Base-by-base conservation (phyloP, 768 basidiomycete genomes). In the Psilocybe subaeruginosa region DNA sequence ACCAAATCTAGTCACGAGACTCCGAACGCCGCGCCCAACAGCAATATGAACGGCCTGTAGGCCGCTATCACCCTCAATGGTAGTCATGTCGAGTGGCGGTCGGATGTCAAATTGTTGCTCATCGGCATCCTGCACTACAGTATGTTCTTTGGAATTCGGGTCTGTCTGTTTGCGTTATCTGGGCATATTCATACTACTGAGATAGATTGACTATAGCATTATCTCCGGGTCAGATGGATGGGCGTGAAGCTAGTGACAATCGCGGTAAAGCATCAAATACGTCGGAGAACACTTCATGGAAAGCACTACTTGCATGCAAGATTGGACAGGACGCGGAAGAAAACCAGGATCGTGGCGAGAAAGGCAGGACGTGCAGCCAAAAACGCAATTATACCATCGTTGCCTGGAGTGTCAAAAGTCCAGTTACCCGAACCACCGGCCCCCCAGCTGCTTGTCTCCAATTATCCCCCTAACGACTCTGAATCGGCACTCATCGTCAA, bases 361-460 rank as follows among this genome's bases (percentile, higher is more conserved):
- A 66, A 57, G 45, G 39, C 47, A 11, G 23, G 16, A 23, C 48
- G 47, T 35, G 48, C 58, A 4, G 52, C 60, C n/a, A 58, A 54
- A 30, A 61, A 54, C 46, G 59, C 43, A 16, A 45, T 65, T 30
- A 54, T 66, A 33, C 60, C 62, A 9, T 63, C 66, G 16, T 39
- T 66, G 12, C 65, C 66, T 37, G 66, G 63, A n/a, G 63, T 66
- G 4, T 67, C 66, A 11, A 68, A 64, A 58, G 53, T 68, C 12
- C 60, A 61, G 49, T 62, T 66, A 29, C 65, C 66, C 5, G 45
- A 51, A 12, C 31, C 69, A 27, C 71, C 69, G n/a, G 64, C 60
- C 23, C 65, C 69, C 11, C 62, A 68, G 35, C 64, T 70, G 12
- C 56, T 69, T 14, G 29, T 39, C n/a, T 67, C 63, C 12, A 70